Evolutionary conservation across 2,329 filamentous ascomycete species (phyloP), one percentile per base, ranked within the genome.

Genomic region (Beauveria varroae): DNA sequence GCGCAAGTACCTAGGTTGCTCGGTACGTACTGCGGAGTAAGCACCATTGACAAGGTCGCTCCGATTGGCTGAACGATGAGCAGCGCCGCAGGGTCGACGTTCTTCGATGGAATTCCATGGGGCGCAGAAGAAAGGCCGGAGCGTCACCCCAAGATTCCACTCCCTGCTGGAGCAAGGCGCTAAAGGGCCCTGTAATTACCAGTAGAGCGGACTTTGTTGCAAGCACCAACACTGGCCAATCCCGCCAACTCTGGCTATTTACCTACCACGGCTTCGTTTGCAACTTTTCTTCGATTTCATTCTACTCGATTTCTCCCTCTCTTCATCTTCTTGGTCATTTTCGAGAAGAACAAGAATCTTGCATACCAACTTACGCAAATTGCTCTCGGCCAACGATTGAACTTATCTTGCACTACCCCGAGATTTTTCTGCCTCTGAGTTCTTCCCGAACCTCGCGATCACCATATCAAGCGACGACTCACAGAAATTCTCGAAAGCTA

Each of bases 51-150:
- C 54, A 47, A n/a, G 28, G 28, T 20, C 20, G 20, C 28, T 58
- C 50, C 61, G 56, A 62, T 62, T 51, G 61, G 61, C 56, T 28
- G 26, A 24, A n/a, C 3, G 6, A 5, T 18, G 18, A 16, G 70
- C 71, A 74, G 72, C 70, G 72, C 73, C 73, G 75, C 73, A 70
- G 63, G 67, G 68, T 76, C 74, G 71, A 75, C 69, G 58, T 72
- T 72, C 73, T 76, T 76, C 74, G 68, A 76, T 72, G 69, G 68
- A 70, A 63, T 76, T 76, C 74, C 74, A 75, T 76, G 74, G 74
- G 73, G 73, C 73, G 73, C 71, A 72, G 63, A 66, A 65, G 66
- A 65, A 24, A 9, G 14, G 22, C 10, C 5, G 16, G 30, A 37
- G 34, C 34, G 34, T 14, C 34, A 37, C 12, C 34, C 34, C 30